Evolutionary conservation across 495 filamentous ascomycete species (phyloP).

Genomic region (Durotheca rogersii): DNA sequence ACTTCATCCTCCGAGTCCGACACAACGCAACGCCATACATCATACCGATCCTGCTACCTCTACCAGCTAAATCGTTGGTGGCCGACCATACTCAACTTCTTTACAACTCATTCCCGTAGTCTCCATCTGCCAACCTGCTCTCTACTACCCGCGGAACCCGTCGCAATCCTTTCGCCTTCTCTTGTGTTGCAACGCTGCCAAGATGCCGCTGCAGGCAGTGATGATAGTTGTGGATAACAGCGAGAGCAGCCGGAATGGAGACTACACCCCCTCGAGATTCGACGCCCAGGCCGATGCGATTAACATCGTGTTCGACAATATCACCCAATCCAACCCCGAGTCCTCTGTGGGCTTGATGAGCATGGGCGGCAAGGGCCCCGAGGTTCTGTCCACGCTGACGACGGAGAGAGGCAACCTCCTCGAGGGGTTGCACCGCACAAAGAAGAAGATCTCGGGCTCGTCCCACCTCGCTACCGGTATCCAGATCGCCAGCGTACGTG

Average conservation of each 20-base stretch:
- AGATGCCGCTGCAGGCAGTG: slow-evolving; percentile 65
- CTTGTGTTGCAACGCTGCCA: slow-evolving; percentile 35
- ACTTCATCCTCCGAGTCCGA: slow-evolving; percentile 10
- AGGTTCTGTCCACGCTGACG: slow-evolving; percentile 93
- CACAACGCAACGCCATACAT: neutral
- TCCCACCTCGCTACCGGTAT: slow-evolving; percentile 88
- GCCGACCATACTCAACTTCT: too few species aligned
- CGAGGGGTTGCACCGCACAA: slow-evolving; percentile 88
- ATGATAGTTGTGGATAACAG: slow-evolving; percentile 89
- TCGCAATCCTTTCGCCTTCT: too few species aligned
- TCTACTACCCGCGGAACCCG: too few species aligned
- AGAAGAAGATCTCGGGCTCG: slow-evolving; percentile 90
- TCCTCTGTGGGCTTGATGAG: slow-evolving; percentile 97
- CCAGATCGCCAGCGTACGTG: slow-evolving; percentile 86
- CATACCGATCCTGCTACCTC: slow-evolving; percentile 1
- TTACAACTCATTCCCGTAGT: neutral
- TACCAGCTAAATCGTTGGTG: slow-evolving; percentile 3
- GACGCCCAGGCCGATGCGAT: slow-evolving; percentile 95
- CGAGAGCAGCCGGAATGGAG: slow-evolving; percentile 95
- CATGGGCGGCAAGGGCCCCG: slow-evolving; percentile 95
- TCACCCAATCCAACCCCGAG: slow-evolving; percentile 92
- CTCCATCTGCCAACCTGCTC: neutral
- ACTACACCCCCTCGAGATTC: slow-evolving; percentile 91
- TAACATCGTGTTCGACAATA: slow-evolving; percentile 88
- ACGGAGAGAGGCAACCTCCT: slow-evolving; percentile 93